Evolutionary conservation across 805 yeast genomes (phyloP).

Genomic region (Nakazawaea anatomiae): DNA sequence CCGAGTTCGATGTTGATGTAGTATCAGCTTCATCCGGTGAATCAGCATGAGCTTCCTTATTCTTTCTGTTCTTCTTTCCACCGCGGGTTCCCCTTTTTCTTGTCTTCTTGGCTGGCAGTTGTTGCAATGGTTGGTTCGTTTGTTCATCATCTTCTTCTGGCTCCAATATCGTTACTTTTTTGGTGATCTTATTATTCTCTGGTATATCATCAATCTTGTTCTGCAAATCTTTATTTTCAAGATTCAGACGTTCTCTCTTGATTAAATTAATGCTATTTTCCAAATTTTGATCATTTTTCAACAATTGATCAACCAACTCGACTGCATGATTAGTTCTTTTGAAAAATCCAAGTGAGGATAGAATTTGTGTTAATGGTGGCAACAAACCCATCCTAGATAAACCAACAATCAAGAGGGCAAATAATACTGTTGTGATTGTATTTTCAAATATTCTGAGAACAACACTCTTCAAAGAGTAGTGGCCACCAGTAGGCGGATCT

Average conservation of each 20-base stretch:
- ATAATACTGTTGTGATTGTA: slow-evolving; percentile 35
- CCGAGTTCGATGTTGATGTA: slow-evolving; percentile 3
- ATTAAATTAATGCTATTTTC: slow-evolving; percentile 20
- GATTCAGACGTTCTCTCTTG: slow-evolving; percentile 19
- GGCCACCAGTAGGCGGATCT: slow-evolving; percentile 12
- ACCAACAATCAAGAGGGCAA: slow-evolving; percentile 28
- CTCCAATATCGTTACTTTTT: slow-evolving; percentile 21
- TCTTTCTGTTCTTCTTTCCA: slow-evolving; percentile 54
- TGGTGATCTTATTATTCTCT: slow-evolving; percentile 13
- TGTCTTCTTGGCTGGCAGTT: slow-evolving; percentile 30
- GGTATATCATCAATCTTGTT: slow-evolving; percentile 12
- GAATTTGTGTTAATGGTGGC: slow-evolving; percentile 26
- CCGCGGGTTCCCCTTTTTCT: slow-evolving; percentile 86
- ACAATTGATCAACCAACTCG: slow-evolving; percentile 25
- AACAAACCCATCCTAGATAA: slow-evolving; percentile 31
- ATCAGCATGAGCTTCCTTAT: slow-evolving; percentile 13
- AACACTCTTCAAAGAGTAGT: slow-evolving; percentile 12
- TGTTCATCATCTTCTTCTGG: slow-evolving; percentile 19
- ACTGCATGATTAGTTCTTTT: slow-evolving; percentile 27
- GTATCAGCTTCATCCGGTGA: slow-evolving; percentile 9
- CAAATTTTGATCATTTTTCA: slow-evolving; percentile 21
- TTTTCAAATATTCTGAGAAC: slow-evolving; percentile 39
- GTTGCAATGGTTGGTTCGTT: slow-evolving; percentile 8
- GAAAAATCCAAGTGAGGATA: slow-evolving; percentile 25
- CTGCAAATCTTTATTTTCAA: slow-evolving; percentile 2